Percentiles rank a stretch among this genome's conserved stretches.
Evolutionary conservation across 1,139 yeast species (phyloP).

Genomic region (Pichia sp.): DNA sequence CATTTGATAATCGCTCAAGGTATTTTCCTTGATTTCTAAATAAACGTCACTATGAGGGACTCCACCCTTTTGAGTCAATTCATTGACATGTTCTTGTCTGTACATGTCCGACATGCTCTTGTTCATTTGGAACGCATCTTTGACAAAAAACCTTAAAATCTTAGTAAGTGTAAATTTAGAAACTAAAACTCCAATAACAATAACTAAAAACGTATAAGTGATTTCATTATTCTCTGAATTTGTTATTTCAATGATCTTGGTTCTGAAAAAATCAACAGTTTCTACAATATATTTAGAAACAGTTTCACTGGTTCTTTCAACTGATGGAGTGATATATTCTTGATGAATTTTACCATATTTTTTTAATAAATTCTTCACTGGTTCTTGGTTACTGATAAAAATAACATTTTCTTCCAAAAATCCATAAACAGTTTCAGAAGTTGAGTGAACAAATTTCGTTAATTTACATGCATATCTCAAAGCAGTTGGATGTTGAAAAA

Average conservation of each 20-base stretch:
- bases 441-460: not conserved
- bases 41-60: conserved; percentile 11
- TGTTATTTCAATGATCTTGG: conserved; percentile 12
- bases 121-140: conserved; percentile 24
- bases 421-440: conserved; percentile 6
- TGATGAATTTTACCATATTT: conserved; percentile 8
- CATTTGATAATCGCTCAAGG: conserved; percentile 3
- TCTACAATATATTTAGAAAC: not conserved
- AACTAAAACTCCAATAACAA: conserved; percentile 17
- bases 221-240: conserved; percentile 8
- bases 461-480: not conserved
- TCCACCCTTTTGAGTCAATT: conserved; percentile 2
- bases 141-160: conserved; percentile 17
- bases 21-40: conserved; percentile 11
- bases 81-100: conserved; percentile 11
- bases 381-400: conserved; percentile 4
- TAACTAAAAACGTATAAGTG: conserved; percentile 16
- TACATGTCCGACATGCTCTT: conserved; percentile 23
- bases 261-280: not conserved
- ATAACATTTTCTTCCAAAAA: not conserved
- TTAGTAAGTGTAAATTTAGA: conserved; percentile 13
- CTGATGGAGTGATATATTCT: conserved; percentile 10
- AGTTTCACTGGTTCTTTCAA: conserved; percentile 6
- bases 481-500: not conserved
- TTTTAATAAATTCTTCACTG: conserved; percentile 7